Base-by-base conservation (phyloP, 805 yeast genomes). In the Pichia rugopelliculosa region DNA sequence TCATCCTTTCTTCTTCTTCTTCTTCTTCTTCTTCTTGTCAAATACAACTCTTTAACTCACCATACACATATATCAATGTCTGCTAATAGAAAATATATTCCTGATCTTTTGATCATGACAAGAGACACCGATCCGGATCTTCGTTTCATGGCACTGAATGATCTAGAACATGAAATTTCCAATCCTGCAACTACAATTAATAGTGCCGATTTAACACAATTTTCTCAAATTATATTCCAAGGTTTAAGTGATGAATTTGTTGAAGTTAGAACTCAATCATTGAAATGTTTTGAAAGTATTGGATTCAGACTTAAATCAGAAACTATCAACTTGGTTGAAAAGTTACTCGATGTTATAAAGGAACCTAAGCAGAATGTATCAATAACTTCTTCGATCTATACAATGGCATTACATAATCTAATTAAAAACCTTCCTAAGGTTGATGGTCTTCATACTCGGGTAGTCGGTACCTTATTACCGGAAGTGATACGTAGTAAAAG, bases 111-210 rank as follows among this genome's bases (percentile, higher is more conserved):
- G 47, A 75, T 73, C 36, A 71, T 72, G 53, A 76, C 81, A 13
- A 69, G 69, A 38, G 86, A 82, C 54, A 82, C 81, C 3, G 96
- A 87, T 56, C 84, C 93, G 4, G 96, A 87, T 59, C 68, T 84
- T 54, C 70, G 96, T 60, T 87, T 80, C 66, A 87, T 87, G 96
- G 95, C 90, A 2, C 68, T 87, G 47, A 84, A 77, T 55, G 96
- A 87, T 58, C 71, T 86, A 56, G 77, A 75, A 55, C 75, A 75
- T 58, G 65, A 60, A 44, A 48, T 64, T 52, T 47, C 49, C 50
- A 49, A 56, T 60, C 49, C 62, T 69, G 50, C 65, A 55, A 44
- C 58, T 65, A 78, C 56, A 59, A 69, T 42, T 2, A 33, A 23
- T 36, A 34, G 26, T 67, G 70, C 41, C 61, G 70, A 17, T 58